Conservation (phyloP, 805 yeast species). For the Sungouiozyma ichnusensis region DNA sequence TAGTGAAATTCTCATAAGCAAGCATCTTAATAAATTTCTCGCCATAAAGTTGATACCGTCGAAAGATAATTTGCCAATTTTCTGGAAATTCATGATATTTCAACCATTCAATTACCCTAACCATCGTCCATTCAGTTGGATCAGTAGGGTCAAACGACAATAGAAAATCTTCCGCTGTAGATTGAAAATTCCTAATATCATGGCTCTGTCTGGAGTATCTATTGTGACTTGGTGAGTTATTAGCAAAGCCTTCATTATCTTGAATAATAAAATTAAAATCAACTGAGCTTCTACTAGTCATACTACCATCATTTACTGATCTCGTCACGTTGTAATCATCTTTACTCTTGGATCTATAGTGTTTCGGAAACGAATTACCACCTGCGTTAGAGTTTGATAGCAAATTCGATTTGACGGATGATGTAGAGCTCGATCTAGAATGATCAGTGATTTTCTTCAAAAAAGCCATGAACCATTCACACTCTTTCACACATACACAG, state of each 20-base stretch:
- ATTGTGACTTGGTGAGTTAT: neutral
- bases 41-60: conserved; percentile 46
- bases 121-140: conserved; percentile 61
- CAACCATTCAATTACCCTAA: conserved; percentile 61
- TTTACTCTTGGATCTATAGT: neutral
- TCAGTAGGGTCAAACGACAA: conserved; percentile 41
- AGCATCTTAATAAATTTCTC: conserved; percentile 54
- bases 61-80: conserved; percentile 63
- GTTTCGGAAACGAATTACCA: neutral
- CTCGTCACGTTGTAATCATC: neutral
- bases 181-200: neutral
- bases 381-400: neutral
- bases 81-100: conserved; percentile 56
- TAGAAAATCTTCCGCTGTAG: conserved; percentile 17
- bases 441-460: conserved; percentile 18
- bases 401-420: conserved; percentile 10
- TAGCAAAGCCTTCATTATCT: neutral
- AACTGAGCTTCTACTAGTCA: neutral
- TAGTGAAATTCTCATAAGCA: conserved; percentile 51
- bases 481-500: too few relatives aligned
- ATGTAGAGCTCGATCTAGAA: conserved; percentile 21
- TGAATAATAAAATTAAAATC: neutral
- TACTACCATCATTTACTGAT: neutral
- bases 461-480: too few relatives aligned
- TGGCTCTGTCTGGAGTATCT: neutral